Evolutionary conservation across 108 stramenopile species (phyloP).

Genomic region (Nitzschia sp.): DNA sequence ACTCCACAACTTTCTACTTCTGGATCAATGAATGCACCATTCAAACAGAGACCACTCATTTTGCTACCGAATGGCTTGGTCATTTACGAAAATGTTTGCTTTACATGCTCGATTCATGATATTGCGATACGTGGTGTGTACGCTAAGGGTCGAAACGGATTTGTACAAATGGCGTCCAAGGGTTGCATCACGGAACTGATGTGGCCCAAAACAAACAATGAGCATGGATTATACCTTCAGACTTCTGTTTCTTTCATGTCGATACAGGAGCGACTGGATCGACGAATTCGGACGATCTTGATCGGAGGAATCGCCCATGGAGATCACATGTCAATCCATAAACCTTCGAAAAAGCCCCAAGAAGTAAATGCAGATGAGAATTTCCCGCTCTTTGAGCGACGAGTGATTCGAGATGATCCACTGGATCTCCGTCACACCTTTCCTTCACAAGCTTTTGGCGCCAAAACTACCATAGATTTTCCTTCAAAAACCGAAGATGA

Average conservation of each 20-base stretch:
- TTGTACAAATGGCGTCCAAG: conserved; percentile 55
- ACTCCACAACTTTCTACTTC: conserved; percentile 16
- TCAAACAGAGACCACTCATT: conserved; percentile 44
- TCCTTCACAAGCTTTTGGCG: conserved; percentile 60
- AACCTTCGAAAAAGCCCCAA: conserved; percentile 24
- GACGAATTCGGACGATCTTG: conserved; percentile 23
- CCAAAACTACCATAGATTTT: conserved; percentile 66
- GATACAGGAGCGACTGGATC: conserved; percentile 33
- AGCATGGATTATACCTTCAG: conserved; percentile 65
- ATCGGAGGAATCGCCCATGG: conserved; percentile 42
- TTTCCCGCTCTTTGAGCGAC: conserved; percentile 71
- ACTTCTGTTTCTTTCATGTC: conserved; percentile 54
- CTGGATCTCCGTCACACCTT: conserved; percentile 46
- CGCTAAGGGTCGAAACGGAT: conserved; percentile 29
- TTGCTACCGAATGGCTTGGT: conserved; percentile 62
- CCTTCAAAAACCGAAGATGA: conserved; percentile 7
- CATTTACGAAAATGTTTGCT: conserved; percentile 62
- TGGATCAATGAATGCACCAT: background rate
- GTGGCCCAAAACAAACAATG: conserved; percentile 59
- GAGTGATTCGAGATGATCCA: conserved; percentile 60
- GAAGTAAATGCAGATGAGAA: conserved; percentile 47
- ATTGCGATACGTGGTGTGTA: conserved; percentile 49
- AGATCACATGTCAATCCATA: conserved; percentile 12
- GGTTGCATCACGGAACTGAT: conserved; percentile 71
- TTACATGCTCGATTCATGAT: conserved; percentile 59